phyloP scores from a whole-genome alignment of 192 early-diverging fungal species.

The Pilaira anomala region DNA sequence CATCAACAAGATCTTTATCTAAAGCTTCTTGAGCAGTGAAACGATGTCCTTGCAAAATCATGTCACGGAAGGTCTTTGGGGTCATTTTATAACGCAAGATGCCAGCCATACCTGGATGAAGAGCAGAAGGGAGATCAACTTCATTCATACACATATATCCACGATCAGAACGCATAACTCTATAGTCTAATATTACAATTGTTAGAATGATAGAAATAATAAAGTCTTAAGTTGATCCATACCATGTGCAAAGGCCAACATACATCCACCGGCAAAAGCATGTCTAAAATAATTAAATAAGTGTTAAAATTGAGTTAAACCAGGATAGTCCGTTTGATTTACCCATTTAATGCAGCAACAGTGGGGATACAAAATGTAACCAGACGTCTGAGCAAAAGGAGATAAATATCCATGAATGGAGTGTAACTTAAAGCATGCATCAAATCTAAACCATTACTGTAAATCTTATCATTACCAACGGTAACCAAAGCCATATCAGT shows the following conservation, averaged over 20 bases:
- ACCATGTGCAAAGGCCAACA: constrained; percentile 54
- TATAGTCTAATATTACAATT: constrained; percentile 54
- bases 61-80: constrained; percentile 57
- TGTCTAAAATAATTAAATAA: constrained; percentile 37
- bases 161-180: constrained; percentile 71
- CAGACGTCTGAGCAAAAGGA: constrained; percentile 57
- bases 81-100: constrained; percentile 62
- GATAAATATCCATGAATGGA: constrained; percentile 51
- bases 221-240: constrained; percentile 12
- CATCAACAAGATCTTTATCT: constrained; percentile 57
- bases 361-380: constrained; percentile 68
- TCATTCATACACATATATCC: constrained; percentile 80
- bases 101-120: constrained; percentile 67
- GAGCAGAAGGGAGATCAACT: constrained; percentile 65
- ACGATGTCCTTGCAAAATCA: constrained; percentile 57
- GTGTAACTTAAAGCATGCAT: constrained; percentile 37
- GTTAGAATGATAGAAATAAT: background rate
- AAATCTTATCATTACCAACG: constrained; percentile 66
- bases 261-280: constrained; percentile 78
- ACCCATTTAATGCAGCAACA: constrained; percentile 72
- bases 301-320: background rate
- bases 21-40: constrained; percentile 62
- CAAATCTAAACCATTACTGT: constrained; percentile 66
- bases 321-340: background rate
- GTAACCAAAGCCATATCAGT: constrained; percentile 58